phyloP scores from a whole-genome alignment of 2,329 filamentous ascomycete genomes.

The Boeremia exigua region DNA sequence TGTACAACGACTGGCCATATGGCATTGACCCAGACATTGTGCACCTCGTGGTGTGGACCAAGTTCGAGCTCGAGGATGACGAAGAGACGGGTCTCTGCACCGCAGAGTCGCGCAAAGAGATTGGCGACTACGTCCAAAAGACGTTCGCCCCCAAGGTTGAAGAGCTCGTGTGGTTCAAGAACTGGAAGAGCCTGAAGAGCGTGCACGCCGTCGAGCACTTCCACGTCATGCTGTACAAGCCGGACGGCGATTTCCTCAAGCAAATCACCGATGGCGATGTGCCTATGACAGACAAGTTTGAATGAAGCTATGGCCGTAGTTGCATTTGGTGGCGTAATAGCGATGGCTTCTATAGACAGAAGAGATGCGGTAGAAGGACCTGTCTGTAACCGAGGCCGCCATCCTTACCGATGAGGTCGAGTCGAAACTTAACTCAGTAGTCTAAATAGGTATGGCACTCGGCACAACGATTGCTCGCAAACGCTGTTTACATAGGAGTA shows the following conservation, averaged over 20 bases:
- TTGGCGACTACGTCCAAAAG: constrained; percentile 72
- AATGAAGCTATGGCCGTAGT: not conserved
- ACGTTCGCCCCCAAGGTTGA: constrained; percentile 67
- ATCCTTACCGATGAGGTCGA: no score
- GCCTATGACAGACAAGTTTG: constrained; percentile 57
- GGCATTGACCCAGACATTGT: constrained; percentile 78
- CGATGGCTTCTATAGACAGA: not conserved
- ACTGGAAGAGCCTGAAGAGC: constrained; percentile 85
- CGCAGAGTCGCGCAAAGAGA: constrained; percentile 64
- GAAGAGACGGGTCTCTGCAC: constrained; percentile 70
- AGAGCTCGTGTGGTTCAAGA: constrained; percentile 80
- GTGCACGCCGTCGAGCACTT: constrained; percentile 91
- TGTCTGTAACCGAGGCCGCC: no score
- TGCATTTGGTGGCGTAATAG: not conserved
- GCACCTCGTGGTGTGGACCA: constrained; percentile 92
- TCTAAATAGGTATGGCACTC: no score
- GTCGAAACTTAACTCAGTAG: no score
- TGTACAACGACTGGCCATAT: constrained; percentile 95
- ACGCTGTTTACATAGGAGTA: no score
- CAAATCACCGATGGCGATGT: constrained; percentile 77
- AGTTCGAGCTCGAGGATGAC: constrained; percentile 79
- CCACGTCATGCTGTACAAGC: constrained; percentile 87
- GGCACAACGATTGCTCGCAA: no score
- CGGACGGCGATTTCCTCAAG: constrained; percentile 71
- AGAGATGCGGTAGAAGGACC: not conserved